Conservation (phyloP, 2,329 filamentous ascomycete species). For the Colletotrichum spinosum region DNA sequence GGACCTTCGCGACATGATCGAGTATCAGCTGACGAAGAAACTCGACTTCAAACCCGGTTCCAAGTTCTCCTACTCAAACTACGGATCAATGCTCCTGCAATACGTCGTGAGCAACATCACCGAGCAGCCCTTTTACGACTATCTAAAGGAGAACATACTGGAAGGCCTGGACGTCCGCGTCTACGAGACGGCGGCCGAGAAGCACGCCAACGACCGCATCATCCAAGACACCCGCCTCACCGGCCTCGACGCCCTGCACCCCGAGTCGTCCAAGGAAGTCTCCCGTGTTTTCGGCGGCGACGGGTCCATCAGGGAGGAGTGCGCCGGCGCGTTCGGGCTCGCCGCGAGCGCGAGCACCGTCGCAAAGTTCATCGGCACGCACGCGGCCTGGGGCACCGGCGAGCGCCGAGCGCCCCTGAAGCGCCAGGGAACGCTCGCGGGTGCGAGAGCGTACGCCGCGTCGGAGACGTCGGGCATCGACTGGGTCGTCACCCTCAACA, state of each 20-base stretch:
- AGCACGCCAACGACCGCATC: conserved; percentile 31
- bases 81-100: conserved; percentile 30
- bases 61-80: conserved; percentile 32
- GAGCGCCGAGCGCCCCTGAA: not conserved
- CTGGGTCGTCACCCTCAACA: too few relatives aligned
- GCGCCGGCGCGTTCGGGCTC: conserved; percentile 23
- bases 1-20: conserved; percentile 36
- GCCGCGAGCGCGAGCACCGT: conserved; percentile 29
- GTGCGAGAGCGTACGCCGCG: conserved; percentile 18
- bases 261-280: not conserved
- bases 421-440: conserved; percentile 8
- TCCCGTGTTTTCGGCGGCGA: conserved; percentile 29
- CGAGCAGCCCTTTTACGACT: conserved; percentile 22
- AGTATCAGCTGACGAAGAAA: conserved; percentile 33
- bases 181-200: conserved; percentile 32
- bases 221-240: conserved; percentile 30
- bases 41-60: conserved; percentile 31
- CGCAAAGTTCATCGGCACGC: conserved; percentile 32
- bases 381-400: conserved; percentile 30
- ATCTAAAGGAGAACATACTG: conserved; percentile 24
- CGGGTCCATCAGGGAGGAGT: conserved; percentile 38
- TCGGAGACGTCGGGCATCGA: too few relatives aligned
- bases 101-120: conserved; percentile 37
- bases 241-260: conserved; percentile 28
- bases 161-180: conserved; percentile 29